Conservation (phyloP, 148 eudicot genomes). For the Silene uniflora region DNA sequence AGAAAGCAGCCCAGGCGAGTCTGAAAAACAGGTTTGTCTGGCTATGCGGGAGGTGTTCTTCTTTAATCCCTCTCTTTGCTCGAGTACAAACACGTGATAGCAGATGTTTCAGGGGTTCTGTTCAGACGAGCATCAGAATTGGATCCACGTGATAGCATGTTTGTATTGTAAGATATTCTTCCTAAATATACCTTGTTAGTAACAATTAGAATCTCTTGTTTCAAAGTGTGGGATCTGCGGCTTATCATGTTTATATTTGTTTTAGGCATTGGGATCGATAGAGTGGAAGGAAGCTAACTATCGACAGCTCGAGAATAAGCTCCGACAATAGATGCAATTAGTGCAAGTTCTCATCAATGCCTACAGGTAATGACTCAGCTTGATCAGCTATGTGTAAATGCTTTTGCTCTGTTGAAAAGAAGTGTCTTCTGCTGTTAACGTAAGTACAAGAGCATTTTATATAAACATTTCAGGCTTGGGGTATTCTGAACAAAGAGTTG, state of each 20-base stretch:
- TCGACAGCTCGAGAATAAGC: conserved; percentile 73
- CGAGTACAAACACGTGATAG: conserved; percentile 67
- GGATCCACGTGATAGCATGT: conserved; percentile 92
- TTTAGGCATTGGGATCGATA: conserved; percentile 99
- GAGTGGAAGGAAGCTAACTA: conserved; percentile 97
- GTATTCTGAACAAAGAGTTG: conserved; percentile 94
- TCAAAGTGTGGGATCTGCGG: too few relatives aligned
- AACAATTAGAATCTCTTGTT: background rate
- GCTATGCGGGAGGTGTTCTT: conserved; percentile 99
- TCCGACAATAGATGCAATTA: conserved; percentile 56
- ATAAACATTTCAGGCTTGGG: conserved; percentile 72
- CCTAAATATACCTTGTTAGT: background rate
- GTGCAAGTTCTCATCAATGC: conserved; percentile 89
- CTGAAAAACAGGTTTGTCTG: conserved; percentile 97
- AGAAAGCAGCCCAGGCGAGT: conserved; percentile 91
- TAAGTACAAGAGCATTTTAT: background rate
- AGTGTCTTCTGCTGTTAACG: too few relatives aligned
- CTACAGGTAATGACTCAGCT: conserved; percentile 61
- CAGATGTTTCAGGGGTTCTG: conserved; percentile 67
- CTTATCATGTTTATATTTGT: background rate
- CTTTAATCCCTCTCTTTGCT: conserved; percentile 83
- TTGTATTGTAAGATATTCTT: conserved; percentile 66
- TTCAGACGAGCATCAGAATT: conserved; percentile 73
- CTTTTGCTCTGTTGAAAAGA: too few relatives aligned
- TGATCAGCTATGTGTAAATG: too few relatives aligned